Evolutionary conservation across 163 green algal genomes (phyloP).

Genomic region (Smithsoniella earleae): DNA sequence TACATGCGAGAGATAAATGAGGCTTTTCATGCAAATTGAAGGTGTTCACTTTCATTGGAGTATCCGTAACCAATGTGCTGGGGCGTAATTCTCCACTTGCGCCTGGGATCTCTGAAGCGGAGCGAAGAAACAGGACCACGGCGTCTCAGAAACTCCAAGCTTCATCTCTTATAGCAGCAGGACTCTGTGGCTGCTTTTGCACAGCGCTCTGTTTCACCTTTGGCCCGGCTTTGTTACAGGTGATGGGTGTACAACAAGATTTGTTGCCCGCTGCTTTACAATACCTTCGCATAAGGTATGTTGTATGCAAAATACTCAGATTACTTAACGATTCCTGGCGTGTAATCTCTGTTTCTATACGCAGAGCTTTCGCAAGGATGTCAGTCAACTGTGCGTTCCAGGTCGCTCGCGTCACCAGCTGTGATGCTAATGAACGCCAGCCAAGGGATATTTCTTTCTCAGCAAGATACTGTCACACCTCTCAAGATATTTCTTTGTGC

Average conservation of each 20-base stretch:
- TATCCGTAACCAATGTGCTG: conserved; percentile 9
- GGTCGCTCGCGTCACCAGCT: background rate
- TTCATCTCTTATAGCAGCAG: background rate
- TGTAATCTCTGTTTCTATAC: no score
- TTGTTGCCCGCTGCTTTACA: background rate
- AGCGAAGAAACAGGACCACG: background rate
- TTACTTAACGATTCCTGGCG: no score
- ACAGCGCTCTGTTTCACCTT: conserved; percentile 1
- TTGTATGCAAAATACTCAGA: no score
- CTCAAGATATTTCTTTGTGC: conserved; percentile 10
- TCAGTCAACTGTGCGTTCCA: no score
- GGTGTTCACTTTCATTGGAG: conserved; percentile 16
- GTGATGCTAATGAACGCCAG: conserved; percentile 14
- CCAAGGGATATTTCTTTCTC: background rate
- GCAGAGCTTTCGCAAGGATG: no score
- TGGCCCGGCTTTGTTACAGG: background rate
- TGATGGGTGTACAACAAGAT: background rate
- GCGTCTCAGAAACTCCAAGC: background rate
- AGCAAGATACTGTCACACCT: conserved; percentile 13
- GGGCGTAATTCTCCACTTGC: background rate
- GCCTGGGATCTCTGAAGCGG: background rate
- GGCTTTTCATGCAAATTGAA: background rate
- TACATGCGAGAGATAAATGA: no score
- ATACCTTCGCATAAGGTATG: conserved; percentile 17
- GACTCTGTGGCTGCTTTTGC: background rate